A percentile compares a stretch with the other conserved stretches of the same genome.
Conservation (phyloP, 345 rosid species). For the Nephelium lappaceum region DNA sequence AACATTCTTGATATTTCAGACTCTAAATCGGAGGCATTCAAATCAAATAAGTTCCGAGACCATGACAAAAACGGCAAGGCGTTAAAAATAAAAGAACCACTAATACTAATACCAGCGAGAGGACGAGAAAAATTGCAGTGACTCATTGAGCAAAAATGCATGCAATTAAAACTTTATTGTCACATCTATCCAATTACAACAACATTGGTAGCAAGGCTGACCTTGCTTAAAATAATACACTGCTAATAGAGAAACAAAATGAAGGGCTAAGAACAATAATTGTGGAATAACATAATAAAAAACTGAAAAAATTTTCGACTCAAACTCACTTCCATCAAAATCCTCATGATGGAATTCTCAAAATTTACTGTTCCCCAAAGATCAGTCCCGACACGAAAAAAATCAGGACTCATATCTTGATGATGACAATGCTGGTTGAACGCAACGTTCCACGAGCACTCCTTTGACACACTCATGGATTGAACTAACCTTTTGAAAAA, state of each 20-base stretch:
- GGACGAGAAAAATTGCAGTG: no score
- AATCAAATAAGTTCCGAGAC: not conserved
- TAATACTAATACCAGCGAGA: not conserved
- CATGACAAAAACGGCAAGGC: not conserved
- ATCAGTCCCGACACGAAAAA: constrained; percentile 9
- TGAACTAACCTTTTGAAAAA: not conserved
- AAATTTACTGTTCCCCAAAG: constrained; percentile 2
- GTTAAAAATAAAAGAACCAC: no score
- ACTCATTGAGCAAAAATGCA: not conserved
- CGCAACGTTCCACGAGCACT: not conserved
- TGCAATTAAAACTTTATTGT: not conserved
- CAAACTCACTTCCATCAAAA: constrained; percentile 13
- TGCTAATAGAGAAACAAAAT: not conserved
- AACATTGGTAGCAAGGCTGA: constrained; percentile 15
- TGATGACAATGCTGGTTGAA: not conserved
- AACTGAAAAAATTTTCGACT: not conserved
- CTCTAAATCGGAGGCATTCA: no score
- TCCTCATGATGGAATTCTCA: constrained; percentile 2
- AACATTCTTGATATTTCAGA: no score
- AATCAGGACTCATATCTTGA: constrained; percentile 14
- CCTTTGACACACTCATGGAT: constrained; percentile 18
- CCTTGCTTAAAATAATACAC: constrained; percentile 13
- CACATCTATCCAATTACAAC: not conserved
- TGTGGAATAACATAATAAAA: not conserved
- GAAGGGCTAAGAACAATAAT: not conserved